Evolutionary conservation across 2,329 filamentous ascomycete genomes (phyloP).

Genomic region (Colletotrichum cereale): DNA sequence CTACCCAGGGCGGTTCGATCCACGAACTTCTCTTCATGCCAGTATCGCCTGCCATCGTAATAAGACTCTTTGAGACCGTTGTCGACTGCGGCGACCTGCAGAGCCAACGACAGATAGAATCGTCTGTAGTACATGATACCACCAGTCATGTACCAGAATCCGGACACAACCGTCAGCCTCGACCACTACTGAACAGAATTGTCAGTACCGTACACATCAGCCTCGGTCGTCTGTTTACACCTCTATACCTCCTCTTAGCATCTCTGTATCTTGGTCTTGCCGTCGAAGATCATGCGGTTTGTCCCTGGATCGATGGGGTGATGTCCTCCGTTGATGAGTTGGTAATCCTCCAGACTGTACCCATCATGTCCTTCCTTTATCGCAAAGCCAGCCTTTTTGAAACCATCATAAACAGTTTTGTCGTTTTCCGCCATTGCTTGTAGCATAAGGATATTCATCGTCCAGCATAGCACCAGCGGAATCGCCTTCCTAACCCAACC

Average conservation of each 20-base stretch:
- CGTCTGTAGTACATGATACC: constrained; percentile 51
- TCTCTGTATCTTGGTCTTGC: constrained; percentile 54
- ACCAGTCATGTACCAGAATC: constrained; percentile 56
- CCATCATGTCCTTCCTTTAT: constrained; percentile 52
- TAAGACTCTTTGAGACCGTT: constrained; percentile 36
- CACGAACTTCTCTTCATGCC: neutral
- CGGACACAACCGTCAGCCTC: constrained; percentile 53
- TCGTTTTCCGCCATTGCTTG: constrained; percentile 56
- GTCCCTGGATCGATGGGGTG: constrained; percentile 59
- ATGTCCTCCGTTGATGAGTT: constrained; percentile 53
- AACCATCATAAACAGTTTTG: constrained; percentile 56
- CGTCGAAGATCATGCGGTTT: constrained; percentile 54
- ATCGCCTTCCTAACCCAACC: constrained; percentile 61
- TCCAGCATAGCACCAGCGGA: constrained; percentile 60
- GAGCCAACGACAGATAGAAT: constrained; percentile 51
- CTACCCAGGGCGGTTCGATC: too few relatives aligned
- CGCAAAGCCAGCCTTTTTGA: constrained; percentile 60
- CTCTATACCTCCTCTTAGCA: constrained; percentile 48
- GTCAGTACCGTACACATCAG: neutral
- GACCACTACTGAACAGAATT: constrained; percentile 47
- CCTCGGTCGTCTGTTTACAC: constrained; percentile 45
- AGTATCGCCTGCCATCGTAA: neutral
- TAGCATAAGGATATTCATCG: constrained; percentile 57
- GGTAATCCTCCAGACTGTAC: constrained; percentile 51
- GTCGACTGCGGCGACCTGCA: constrained; percentile 56